Conservation (phyloP, 2,329 filamentous ascomycete species). For the Ophiostoma pallidulum region DNA sequence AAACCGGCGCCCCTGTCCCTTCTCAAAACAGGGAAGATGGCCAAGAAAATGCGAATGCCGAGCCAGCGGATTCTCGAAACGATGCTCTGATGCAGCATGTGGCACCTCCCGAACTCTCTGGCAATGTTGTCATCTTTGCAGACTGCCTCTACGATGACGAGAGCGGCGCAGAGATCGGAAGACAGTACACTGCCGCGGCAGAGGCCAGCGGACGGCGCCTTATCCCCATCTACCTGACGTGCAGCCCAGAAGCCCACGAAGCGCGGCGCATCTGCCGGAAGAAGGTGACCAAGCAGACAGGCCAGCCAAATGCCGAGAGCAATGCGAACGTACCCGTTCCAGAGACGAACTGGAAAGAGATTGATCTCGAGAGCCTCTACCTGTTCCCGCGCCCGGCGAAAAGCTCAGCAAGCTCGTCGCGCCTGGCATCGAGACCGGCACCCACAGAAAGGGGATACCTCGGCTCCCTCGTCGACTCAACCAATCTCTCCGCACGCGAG, state of each 20-base stretch:
- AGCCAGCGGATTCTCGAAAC: background rate
- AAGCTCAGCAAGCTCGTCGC: too few species aligned
- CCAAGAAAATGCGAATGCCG: background rate
- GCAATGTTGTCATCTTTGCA: conserved; percentile 5
- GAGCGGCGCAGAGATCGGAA: background rate
- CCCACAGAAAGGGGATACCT: background rate
- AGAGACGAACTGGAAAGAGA: too few species aligned
- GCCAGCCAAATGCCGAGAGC: too few species aligned
- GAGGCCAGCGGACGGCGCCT: conserved; percentile 6
- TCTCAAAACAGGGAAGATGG: too few species aligned
- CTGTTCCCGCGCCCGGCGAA: too few species aligned
- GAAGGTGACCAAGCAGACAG: background rate
- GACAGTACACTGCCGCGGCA: conserved; percentile 1
- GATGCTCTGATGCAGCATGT: too few species aligned
- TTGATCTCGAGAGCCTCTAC: too few species aligned
- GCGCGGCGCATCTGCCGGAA: background rate
- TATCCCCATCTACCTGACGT: conserved; percentile 11
- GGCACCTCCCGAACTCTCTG: background rate
- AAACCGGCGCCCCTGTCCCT: too few species aligned
- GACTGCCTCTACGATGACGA: conserved; percentile 4
- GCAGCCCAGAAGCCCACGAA: background rate
- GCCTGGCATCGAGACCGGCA: background rate
- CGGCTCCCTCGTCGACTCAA: conserved; percentile 4
- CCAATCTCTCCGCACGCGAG: background rate
- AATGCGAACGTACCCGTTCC: too few species aligned